These are phyloP conservation scores for Lasiosphaeriaceae sp. DNA, from an alignment of 495 filamentous ascomycete genomes.

Conservation along the genomic window DNA sequence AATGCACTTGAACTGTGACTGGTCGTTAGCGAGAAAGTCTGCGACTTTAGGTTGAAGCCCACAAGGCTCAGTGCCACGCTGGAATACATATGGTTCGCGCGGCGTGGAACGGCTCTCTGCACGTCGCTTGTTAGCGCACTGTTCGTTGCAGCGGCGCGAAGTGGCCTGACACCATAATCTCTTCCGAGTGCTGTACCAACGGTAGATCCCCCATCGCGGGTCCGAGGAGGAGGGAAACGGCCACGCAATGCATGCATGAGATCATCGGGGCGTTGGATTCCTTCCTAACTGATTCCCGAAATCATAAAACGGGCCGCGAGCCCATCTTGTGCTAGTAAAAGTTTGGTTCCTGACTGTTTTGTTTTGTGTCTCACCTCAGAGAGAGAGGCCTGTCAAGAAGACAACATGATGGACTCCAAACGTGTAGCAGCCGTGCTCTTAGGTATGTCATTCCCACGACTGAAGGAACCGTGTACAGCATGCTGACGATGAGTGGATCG, in stretches of 20 bases:
- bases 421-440: not conserved
- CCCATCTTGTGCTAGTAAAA: not conserved
- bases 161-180: no score
- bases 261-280: not conserved
- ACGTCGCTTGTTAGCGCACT: no score
- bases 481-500: not conserved
- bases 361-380: not conserved
- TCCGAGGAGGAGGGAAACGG: not conserved
- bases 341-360: not conserved
- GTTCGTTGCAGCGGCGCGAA: no score
- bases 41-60: no score
- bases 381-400: not conserved
- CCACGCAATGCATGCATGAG: not conserved
- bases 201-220: not conserved
- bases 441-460: not conserved
- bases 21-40: no score
- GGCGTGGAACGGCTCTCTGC: no score
- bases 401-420: slow-evolving; percentile 18
- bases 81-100: no score
- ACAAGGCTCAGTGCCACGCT: no score
- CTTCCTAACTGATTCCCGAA: not conserved
- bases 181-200: not conserved
- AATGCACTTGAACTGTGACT: no score
- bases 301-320: not conserved
- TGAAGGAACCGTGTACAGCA: not conserved